Evolutionary conservation across 148 eudicot genomes (phyloP).

Genomic region (Vaccinium macrocarpon): DNA sequence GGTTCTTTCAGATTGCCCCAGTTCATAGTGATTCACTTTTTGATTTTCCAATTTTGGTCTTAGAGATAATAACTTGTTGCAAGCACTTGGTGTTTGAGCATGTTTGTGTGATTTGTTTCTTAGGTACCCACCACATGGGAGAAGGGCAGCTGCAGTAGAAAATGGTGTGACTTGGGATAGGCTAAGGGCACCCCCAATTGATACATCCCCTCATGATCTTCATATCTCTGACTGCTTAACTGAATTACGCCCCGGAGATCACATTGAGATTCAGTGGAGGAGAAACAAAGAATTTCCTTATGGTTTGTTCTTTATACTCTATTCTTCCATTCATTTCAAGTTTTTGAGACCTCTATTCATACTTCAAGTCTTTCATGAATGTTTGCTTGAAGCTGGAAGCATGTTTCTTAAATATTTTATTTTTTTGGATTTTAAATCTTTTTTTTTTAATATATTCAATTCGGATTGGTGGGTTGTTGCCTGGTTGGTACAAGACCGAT

Average conservation of each 20-base stretch:
- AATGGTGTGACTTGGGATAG: constrained; percentile 78
- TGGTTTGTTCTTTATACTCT: constrained; percentile 43
- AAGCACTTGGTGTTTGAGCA: background rate
- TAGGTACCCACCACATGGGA: constrained; percentile 96
- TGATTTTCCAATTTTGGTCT: background rate
- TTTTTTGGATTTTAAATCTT: background rate
- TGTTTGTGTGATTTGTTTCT: constrained; percentile 9
- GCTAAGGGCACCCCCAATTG: constrained; percentile 72
- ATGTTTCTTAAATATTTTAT: background rate
- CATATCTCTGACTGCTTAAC: constrained; percentile 67
- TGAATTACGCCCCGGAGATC: constrained; percentile 83
- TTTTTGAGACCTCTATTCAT: background rate
- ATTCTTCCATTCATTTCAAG: background rate
- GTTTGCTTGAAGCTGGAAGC: background rate
- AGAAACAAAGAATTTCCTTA: constrained; percentile 92
- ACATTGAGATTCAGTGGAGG: constrained; percentile 98
- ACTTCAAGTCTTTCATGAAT: background rate
- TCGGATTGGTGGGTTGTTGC: background rate
- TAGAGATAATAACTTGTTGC: background rate
- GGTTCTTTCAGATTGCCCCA: background rate
- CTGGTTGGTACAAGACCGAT: background rate
- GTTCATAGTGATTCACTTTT: background rate
- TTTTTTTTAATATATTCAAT: background rate
- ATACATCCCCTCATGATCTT: constrained; percentile 73
- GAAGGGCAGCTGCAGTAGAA: constrained; percentile 66